A percentile compares a stretch with the other conserved stretches of the same genome.
Conservation (phyloP, 192 early-diverging fungal genomes). For the Gaertneriomyces sp. region DNA sequence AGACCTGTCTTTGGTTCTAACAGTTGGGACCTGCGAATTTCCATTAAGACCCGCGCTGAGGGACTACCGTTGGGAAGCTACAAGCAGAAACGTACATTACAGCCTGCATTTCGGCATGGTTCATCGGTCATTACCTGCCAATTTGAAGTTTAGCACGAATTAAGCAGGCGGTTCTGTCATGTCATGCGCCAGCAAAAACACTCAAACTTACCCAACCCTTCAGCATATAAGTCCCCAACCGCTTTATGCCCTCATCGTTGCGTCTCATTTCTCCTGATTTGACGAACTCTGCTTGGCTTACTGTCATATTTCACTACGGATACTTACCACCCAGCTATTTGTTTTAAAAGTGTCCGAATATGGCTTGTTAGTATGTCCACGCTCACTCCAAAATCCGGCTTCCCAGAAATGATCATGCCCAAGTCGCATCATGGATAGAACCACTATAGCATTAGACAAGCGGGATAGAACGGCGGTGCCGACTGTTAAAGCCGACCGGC, state of each 20-base stretch:
- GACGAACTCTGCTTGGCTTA: no score
- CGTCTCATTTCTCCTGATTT: conserved; percentile 9
- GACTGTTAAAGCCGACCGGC: neutral
- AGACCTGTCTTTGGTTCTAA: conserved; percentile 22
- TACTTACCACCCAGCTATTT: no score
- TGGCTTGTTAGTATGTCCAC: no score
- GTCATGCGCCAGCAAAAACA: neutral
- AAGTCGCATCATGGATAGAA: no score
- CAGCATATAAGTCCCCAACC: conserved; percentile 33
- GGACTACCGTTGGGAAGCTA: neutral
- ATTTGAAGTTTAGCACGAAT: neutral
- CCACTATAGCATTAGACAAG: no score
- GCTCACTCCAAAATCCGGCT: no score
- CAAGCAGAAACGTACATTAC: conserved; percentile 14
- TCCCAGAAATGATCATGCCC: no score
- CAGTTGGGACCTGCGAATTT: conserved; percentile 15
- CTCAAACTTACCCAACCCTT: conserved; percentile 26
- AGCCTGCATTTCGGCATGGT: conserved; percentile 17
- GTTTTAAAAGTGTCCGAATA: no score
- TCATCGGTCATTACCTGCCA: conserved; percentile 23
- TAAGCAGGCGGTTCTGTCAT: neutral
- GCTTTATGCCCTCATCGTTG: conserved; percentile 11
- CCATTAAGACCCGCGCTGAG: neutral
- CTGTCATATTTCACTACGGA: no score
- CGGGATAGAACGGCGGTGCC: no score